Conservation (phyloP, 441 rosid species). For the Euphorbia schlechtendalii region DNA sequence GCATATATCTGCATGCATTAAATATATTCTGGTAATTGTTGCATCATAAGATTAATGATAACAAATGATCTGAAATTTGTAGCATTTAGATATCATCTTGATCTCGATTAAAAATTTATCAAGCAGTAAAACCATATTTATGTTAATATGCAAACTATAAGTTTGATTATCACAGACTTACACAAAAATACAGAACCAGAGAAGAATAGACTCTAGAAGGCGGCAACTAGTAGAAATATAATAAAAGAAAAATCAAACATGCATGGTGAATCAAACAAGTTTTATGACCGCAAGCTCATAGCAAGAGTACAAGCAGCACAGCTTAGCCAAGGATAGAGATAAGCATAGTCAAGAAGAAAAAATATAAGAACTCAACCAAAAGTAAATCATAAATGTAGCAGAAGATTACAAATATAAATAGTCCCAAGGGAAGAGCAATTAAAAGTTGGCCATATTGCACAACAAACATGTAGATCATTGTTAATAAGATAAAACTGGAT, state of each 20-base stretch:
- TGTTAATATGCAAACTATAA: neutral
- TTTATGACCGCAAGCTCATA: too few species aligned
- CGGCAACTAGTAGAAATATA: neutral
- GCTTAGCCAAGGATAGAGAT: neutral
- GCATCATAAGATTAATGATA: neutral
- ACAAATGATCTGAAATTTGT: neutral
- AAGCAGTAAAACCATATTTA: neutral
- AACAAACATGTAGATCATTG: neutral
- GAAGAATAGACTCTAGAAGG: too few species aligned
- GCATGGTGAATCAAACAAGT: neutral
- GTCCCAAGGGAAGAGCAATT: neutral
- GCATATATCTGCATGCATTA: slow-evolving; percentile 65
- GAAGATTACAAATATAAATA: neutral
- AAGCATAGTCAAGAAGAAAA: neutral
- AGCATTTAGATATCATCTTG: neutral
- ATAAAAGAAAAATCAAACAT: neutral
- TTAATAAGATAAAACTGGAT: neutral
- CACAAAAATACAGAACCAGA: too few species aligned
- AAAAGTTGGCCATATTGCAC: neutral
- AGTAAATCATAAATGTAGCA: slow-evolving; percentile 1
- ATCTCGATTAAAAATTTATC: neutral
- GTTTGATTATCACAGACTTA: neutral
- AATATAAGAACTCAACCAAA: neutral
- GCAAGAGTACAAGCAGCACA: neutral
- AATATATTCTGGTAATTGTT: neutral